These are phyloP conservation scores for Talaromyces adpressus DNA, from an alignment of 495 filamentous ascomycete species.

Conservation along the genomic window DNA sequence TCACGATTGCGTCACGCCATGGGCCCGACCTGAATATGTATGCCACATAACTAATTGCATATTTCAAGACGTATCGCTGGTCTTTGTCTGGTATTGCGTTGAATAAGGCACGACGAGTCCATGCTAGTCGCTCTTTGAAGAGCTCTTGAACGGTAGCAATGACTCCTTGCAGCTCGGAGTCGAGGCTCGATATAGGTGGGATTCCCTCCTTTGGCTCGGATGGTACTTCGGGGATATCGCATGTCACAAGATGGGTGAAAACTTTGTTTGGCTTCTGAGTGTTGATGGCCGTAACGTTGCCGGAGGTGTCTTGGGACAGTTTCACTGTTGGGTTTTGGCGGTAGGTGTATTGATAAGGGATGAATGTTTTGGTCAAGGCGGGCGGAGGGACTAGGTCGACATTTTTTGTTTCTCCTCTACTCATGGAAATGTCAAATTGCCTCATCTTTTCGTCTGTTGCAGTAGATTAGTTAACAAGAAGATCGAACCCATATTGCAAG, in stretches of 20 bases:
- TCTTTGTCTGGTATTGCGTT: conserved; percentile 49
- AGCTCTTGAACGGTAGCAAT: conserved; percentile 51
- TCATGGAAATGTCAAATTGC: conserved; percentile 63
- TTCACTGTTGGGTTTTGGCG: conserved; percentile 55
- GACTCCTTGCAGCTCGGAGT: conserved; percentile 45
- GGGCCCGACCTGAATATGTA: conserved; percentile 89
- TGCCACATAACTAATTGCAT: conserved; percentile 66
- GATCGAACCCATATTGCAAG: not conserved
- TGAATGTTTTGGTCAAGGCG: conserved; percentile 54
- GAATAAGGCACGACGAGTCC: conserved; percentile 72
- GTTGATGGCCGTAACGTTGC: conserved; percentile 46
- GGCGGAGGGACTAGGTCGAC: conserved; percentile 77
- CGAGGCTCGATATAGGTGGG: conserved; percentile 36
- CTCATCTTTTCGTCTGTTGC: conserved; percentile 57
- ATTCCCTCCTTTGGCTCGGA: conserved; percentile 40
- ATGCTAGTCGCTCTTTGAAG: conserved; percentile 71
- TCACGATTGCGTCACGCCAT: conserved; percentile 80
- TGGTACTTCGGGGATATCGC: conserved; percentile 48
- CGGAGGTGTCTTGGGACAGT: conserved; percentile 39
- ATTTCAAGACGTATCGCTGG: conserved; percentile 49
- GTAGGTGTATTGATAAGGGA: conserved; percentile 63
- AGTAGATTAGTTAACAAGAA: not conserved
- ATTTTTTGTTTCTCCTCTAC: conserved; percentile 47
- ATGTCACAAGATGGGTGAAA: conserved; percentile 54
- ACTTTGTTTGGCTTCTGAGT: conserved; percentile 42